Percentiles rank a stretch among this genome's conserved stretches.
These are phyloP conservation scores for Backusella australiensis DNA, from an alignment of 192 early-diverging fungal genomes.

Conservation along the genomic window DNA sequence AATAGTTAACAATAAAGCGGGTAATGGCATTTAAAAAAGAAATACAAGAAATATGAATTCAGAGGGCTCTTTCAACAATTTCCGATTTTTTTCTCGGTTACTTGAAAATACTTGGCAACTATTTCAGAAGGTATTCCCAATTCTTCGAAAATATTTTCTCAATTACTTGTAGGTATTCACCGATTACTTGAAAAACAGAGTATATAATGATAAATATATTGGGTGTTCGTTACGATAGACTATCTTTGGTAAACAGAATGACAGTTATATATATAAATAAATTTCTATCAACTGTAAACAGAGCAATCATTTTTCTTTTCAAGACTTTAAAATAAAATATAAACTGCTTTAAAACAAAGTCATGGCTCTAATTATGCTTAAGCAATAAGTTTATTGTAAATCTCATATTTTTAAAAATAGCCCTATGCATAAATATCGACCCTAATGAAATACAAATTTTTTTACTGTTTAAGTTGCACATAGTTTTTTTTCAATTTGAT, in stretches of 20 bases:
- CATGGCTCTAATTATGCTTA: background rate
- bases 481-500: background rate
- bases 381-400: background rate
- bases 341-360: background rate
- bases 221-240: background rate
- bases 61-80: too few species aligned
- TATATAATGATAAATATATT: background rate
- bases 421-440: background rate
- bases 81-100: too few species aligned
- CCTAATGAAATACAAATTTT: background rate
- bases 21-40: too few species aligned
- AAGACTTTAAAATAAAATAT: background rate
- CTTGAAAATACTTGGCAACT: too few species aligned
- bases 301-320: background rate
- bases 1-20: too few species aligned
- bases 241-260: background rate
- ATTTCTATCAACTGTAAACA: background rate
- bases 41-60: too few species aligned
- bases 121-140: too few species aligned
- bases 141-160: too few species aligned
- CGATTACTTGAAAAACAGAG: too few species aligned
- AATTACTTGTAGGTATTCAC: too few species aligned
- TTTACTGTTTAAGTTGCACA: background rate
- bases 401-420: background rate
- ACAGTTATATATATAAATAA: background rate